These are phyloP conservation scores for Spirogloea muscicola DNA, from an alignment of 139 green algal genomes.

Conservation along the genomic window DNA sequence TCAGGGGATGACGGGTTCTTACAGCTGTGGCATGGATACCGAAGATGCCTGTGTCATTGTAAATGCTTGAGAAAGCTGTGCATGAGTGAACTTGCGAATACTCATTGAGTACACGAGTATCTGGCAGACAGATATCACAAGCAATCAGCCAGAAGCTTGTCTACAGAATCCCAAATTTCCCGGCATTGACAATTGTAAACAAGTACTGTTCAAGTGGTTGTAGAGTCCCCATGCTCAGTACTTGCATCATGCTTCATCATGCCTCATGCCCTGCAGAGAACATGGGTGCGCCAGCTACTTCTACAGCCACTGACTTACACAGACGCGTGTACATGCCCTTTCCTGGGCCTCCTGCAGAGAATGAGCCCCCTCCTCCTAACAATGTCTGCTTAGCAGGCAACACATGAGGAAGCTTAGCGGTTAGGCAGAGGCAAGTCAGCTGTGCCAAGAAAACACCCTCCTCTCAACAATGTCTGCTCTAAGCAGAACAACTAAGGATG, in stretches of 20 bases:
- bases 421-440: background rate
- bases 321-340: slow-evolving; percentile 97
- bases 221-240: background rate
- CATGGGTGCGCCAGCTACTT: background rate
- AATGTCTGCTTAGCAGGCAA: slow-evolving; percentile 62
- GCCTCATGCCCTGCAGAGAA: background rate
- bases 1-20: too few species aligned
- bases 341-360: slow-evolving; percentile 79
- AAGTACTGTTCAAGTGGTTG: background rate
- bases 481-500: slow-evolving; percentile 3
- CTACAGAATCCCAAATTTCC: background rate
- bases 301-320: slow-evolving; percentile 48
- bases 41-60: slow-evolving; percentile 83
- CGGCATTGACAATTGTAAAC: background rate
- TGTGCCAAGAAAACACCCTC: background rate
- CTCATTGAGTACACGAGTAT: slow-evolving; percentile 87
- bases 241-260: background rate
- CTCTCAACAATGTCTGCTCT: background rate
- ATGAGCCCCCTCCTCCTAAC: slow-evolving; percentile 87
- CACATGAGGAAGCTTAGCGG: background rate
- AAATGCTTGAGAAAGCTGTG: slow-evolving; percentile 78
- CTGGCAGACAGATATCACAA: background rate
- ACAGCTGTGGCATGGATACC: slow-evolving; percentile 71
- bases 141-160: background rate
- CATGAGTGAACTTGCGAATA: slow-evolving; percentile 78